A percentile compares a stretch with the other conserved stretches of the same genome.
Evolutionary conservation across 148 eudicot genomes (phyloP).

Genomic region (Spergularia bocconei): DNA sequence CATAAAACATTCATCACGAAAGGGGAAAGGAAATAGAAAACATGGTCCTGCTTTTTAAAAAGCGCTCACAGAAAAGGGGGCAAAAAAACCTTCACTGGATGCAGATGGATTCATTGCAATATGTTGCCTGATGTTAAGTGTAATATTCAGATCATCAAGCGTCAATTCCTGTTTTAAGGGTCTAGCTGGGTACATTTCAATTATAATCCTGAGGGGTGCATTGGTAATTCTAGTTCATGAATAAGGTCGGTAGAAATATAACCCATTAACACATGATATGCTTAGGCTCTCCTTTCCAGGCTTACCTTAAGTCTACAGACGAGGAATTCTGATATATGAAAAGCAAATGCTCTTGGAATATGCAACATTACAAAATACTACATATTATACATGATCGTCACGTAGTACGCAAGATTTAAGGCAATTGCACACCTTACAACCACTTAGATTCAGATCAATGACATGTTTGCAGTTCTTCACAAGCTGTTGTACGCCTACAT

Average conservation of each 20-base stretch:
- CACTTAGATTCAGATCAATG: slow-evolving; percentile 84
- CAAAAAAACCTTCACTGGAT: too few relatives aligned
- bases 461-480: slow-evolving; percentile 69
- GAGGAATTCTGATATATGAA: not conserved
- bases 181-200: not conserved
- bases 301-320: too few relatives aligned
- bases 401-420: not conserved
- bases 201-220: not conserved
- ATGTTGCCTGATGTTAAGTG: not conserved
- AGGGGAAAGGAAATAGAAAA: not conserved
- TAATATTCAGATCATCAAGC: not conserved
- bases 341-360: not conserved
- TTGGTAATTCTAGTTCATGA: not conserved
- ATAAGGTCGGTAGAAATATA: not conserved
- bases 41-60: not conserved
- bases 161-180: not conserved
- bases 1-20: slow-evolving; percentile 12
- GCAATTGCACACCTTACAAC: slow-evolving; percentile 68
- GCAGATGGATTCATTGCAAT: not conserved
- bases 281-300: too few relatives aligned
- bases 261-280: not conserved
- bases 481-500: slow-evolving; percentile 56
- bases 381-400: not conserved
- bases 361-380: not conserved
- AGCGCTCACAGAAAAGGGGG: too few relatives aligned